A percentile compares a stretch with the other conserved stretches of the same genome.
phyloP scores from a whole-genome alignment of 805 yeast species.

The Myxozyma neotropica region DNA sequence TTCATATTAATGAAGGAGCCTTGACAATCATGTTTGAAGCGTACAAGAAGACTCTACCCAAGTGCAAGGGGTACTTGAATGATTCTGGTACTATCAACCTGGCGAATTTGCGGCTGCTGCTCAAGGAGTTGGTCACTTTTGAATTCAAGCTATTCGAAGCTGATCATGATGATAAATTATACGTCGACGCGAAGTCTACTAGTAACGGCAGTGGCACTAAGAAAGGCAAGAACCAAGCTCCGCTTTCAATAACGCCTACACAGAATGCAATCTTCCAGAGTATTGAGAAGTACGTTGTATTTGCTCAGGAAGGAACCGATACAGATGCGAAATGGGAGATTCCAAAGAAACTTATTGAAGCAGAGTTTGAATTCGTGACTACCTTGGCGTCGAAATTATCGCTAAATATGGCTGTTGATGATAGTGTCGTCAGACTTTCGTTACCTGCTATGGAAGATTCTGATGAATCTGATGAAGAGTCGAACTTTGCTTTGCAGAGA shows the following conservation, averaged over 20 bases:
- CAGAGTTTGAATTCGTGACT: constrained; percentile 19
- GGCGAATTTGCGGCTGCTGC: constrained; percentile 70
- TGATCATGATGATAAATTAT: constrained; percentile 45
- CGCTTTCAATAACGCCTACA: constrained; percentile 35
- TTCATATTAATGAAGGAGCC: constrained; percentile 93
- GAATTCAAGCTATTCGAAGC: constrained; percentile 87
- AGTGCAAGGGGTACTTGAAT: constrained; percentile 80
- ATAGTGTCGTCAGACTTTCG: constrained; percentile 3
- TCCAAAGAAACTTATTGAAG: constrained; percentile 11
- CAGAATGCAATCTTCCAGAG: constrained; percentile 66
- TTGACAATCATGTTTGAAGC: constrained; percentile 89
- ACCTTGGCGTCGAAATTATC: constrained; percentile 18
- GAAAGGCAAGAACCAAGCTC: background rate
- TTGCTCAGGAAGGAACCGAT: background rate
- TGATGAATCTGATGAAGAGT: constrained; percentile 70
- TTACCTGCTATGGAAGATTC: constrained; percentile 58
- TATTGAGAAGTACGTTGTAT: constrained; percentile 19
- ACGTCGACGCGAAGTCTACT: constrained; percentile 9
- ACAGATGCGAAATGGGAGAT: constrained; percentile 13
- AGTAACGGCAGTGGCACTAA: constrained; percentile 2
- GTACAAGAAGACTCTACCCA: constrained; percentile 76
- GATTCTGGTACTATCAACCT: constrained; percentile 81
- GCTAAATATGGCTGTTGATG: background rate
- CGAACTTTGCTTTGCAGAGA: constrained; percentile 56
- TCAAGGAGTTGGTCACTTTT: constrained; percentile 71